A percentile compares a stretch with the other conserved stretches of the same genome.
These are phyloP conservation scores for Naganishia onofrii DNA, from an alignment of 768 basidiomycete genomes.

Conservation along the genomic window DNA sequence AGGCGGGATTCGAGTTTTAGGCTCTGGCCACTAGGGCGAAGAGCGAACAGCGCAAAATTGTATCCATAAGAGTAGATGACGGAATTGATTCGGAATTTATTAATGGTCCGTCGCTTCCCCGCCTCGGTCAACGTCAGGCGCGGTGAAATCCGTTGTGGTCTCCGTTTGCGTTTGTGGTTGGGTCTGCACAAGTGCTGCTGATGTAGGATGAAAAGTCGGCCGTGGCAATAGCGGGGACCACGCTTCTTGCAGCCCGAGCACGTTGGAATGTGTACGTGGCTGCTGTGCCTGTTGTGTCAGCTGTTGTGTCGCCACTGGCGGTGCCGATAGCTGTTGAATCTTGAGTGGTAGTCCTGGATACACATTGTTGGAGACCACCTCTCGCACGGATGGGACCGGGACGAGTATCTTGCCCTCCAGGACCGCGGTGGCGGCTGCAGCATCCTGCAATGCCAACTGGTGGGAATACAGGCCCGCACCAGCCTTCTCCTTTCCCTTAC, in stretches of 20 bases:
- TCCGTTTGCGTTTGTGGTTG: neutral
- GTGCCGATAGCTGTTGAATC: no score
- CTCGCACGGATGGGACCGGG: neutral
- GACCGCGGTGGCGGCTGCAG: neutral
- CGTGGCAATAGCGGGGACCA: neutral
- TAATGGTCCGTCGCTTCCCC: neutral
- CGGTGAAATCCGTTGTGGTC: neutral
- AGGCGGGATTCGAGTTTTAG: constrained; percentile 85
- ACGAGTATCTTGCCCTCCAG: neutral
- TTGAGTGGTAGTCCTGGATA: no score
- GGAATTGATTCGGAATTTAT: neutral
- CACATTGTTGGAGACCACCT: no score
- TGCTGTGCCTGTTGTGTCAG: neutral
- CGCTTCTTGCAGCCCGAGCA: constrained; percentile 12
- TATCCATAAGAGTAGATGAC: neutral
- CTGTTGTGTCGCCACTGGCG: neutral
- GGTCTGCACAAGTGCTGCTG: neutral
- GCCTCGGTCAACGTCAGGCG: constrained; percentile 24
- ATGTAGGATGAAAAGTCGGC: neutral
- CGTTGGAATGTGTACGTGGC: neutral
- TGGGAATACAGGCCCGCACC: neutral
- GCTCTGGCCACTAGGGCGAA: no score
- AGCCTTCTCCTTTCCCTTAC: neutral
- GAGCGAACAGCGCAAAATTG: neutral
- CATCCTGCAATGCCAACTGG: constrained; percentile 12